Evolutionary conservation across 306 rosid species (phyloP).

Genomic region (Dryas drummondii): DNA sequence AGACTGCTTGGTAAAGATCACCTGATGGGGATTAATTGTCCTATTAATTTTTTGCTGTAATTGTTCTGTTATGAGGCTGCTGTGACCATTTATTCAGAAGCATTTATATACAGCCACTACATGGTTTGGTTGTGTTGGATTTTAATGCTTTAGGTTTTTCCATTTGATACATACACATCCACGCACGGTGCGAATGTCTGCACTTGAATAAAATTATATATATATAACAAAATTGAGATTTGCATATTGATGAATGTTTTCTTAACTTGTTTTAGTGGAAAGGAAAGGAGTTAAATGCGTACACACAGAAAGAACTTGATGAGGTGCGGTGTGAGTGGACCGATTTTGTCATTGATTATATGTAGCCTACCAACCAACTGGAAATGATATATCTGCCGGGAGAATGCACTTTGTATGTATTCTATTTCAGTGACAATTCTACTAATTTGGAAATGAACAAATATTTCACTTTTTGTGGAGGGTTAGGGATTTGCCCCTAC

Average conservation of each 20-base stretch:
- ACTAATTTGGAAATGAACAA: background rate
- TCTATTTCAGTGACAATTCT: background rate
- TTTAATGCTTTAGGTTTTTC: background rate
- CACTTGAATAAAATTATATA: no score
- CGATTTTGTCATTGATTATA: background rate
- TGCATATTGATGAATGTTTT: background rate
- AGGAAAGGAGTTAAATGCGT: conserved; percentile 12
- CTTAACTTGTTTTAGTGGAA: conserved; percentile 12
- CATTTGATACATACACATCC: no score
- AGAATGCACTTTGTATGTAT: background rate
- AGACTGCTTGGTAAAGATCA: background rate
- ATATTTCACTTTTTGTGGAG: background rate
- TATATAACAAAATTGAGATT: background rate
- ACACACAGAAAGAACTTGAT: conserved; percentile 7
- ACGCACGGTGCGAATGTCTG: no score
- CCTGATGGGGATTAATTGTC: background rate
- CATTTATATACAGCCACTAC: background rate
- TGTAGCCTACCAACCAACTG: background rate
- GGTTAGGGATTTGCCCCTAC: background rate
- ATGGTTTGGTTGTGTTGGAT: background rate
- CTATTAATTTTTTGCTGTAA: no score
- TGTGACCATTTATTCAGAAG: background rate
- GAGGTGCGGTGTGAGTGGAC: conserved; percentile 20
- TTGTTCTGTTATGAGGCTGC: background rate
- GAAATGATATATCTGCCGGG: background rate